Conservation (phyloP, 495 filamentous ascomycete species). For the Sphaerosporella brunnea region DNA sequence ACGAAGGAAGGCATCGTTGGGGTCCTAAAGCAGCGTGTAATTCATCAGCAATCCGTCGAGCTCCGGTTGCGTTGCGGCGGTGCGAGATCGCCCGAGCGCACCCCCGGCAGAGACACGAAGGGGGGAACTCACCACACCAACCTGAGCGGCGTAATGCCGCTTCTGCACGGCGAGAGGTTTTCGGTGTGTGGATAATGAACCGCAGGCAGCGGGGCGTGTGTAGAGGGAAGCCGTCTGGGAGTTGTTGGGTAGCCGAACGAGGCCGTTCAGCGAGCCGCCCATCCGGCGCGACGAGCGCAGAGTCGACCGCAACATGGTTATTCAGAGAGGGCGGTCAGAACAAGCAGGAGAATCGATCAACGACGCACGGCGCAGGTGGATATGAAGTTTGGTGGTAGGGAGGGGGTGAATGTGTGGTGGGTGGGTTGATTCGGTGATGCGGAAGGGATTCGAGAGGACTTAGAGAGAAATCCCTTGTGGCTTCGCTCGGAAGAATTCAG, state of each 20-base stretch:
- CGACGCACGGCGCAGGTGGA: not conserved
- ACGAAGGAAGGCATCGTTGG: conserved; percentile 85
- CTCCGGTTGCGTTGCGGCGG: too few species aligned
- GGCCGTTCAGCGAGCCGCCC: conserved; percentile 5
- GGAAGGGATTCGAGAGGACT: not conserved
- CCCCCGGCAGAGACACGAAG: not conserved
- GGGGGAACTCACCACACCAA: conserved; percentile 1
- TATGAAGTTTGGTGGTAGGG: too few species aligned
- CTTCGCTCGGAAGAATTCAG: conserved; percentile 4
- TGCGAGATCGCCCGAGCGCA: too few species aligned
- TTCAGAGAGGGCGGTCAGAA: not conserved
- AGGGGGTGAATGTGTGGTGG: not conserved
- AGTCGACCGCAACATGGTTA: conserved; percentile 5
- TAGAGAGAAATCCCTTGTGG: not conserved
- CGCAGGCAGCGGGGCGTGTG: conserved; percentile 1
- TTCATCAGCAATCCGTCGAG: too few species aligned
- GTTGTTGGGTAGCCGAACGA: not conserved
- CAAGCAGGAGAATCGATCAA: too few species aligned
- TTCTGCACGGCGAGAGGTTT: conserved; percentile 25
- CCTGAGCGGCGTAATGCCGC: conserved; percentile 1
- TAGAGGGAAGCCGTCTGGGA: not conserved
- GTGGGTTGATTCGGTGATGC: not conserved
- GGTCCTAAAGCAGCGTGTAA: too few species aligned
- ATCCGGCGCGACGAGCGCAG: conserved; percentile 7
- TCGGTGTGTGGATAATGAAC: conserved; percentile 28